Evolutionary conservation across 345 rosid species (phyloP).

Genomic region (Rhodamnia rubescens): DNA sequence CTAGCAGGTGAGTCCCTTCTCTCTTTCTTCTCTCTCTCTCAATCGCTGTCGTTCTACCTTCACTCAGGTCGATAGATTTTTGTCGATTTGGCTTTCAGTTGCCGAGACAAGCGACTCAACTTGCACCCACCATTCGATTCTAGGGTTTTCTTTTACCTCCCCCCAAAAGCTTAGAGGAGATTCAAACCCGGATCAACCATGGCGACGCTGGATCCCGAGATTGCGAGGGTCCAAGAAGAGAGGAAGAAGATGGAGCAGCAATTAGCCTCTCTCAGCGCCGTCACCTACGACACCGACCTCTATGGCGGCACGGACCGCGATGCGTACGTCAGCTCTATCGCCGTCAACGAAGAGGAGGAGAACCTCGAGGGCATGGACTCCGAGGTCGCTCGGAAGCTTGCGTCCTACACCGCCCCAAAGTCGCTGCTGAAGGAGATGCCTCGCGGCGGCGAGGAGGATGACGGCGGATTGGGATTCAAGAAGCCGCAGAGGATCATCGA

Average conservation of each 20-base stretch:
- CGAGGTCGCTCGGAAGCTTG: constrained; percentile 63
- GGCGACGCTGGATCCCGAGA: constrained; percentile 53
- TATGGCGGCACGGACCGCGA: constrained; percentile 69
- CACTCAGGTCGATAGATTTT: background rate
- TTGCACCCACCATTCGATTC: background rate
- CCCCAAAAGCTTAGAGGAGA: background rate
- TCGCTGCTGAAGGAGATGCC: constrained; percentile 68
- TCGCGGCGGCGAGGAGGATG: constrained; percentile 48
- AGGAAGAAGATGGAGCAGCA: constrained; percentile 61
- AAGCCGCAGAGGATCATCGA: constrained; percentile 67
- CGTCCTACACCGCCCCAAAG: constrained; percentile 91
- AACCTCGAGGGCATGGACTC: constrained; percentile 46
- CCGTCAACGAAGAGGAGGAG: constrained; percentile 83
- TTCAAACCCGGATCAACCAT: background rate
- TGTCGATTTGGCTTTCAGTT: background rate
- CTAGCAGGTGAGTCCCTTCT: background rate
- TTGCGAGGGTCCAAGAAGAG: constrained; percentile 81
- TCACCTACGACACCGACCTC: constrained; percentile 69
- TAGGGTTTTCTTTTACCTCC: background rate
- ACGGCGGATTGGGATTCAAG: constrained; percentile 42
- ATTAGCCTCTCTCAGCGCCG: constrained; percentile 56
- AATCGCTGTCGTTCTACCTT: background rate
- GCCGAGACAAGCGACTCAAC: background rate
- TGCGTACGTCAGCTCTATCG: constrained; percentile 56
- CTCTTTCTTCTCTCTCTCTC: background rate